Evolutionary conservation across 2,329 filamentous ascomycete genomes (phyloP).

Genomic region (Anthostomella pinea): DNA sequence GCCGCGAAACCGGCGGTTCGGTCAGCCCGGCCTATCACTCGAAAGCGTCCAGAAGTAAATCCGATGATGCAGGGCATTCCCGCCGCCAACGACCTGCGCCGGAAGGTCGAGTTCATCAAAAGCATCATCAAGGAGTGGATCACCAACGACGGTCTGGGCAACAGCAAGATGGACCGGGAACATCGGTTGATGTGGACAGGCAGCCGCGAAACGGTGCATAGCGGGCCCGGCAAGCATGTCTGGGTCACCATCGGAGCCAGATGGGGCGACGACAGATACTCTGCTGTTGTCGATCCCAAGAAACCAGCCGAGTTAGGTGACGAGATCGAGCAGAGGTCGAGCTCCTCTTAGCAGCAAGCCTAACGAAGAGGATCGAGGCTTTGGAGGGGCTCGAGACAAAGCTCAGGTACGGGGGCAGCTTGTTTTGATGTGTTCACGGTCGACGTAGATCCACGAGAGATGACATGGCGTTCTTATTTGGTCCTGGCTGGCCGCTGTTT

Average conservation of each 20-base stretch:
- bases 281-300: constrained; percentile 54
- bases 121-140: constrained; percentile 70
- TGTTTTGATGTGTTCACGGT: no score
- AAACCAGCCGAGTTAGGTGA: constrained; percentile 52
- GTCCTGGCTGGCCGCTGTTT: constrained; percentile 3
- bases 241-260: constrained; percentile 68
- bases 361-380: no score
- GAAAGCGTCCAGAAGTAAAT: constrained; percentile 59
- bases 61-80: constrained; percentile 62
- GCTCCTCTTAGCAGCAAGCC: constrained; percentile 6
- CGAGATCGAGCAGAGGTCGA: constrained; percentile 46
- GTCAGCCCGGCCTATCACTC: constrained; percentile 40
- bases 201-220: constrained; percentile 52
- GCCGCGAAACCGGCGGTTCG: constrained; percentile 44
- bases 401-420: no score
- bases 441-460: constrained; percentile 15
- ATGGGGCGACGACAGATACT: constrained; percentile 55
- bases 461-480: constrained; percentile 12
- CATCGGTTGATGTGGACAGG: constrained; percentile 58
- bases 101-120: constrained; percentile 72
- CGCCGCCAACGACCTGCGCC: constrained; percentile 68
- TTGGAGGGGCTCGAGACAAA: no score
- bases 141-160: constrained; percentile 65
- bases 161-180: constrained; percentile 56
- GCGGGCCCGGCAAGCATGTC: constrained; percentile 59